Evolutionary conservation across 371 early-diverging fungal genomes (phyloP), one percentile per base, ranked within the genome.

Genomic region (Chytridium lagenaria): DNA sequence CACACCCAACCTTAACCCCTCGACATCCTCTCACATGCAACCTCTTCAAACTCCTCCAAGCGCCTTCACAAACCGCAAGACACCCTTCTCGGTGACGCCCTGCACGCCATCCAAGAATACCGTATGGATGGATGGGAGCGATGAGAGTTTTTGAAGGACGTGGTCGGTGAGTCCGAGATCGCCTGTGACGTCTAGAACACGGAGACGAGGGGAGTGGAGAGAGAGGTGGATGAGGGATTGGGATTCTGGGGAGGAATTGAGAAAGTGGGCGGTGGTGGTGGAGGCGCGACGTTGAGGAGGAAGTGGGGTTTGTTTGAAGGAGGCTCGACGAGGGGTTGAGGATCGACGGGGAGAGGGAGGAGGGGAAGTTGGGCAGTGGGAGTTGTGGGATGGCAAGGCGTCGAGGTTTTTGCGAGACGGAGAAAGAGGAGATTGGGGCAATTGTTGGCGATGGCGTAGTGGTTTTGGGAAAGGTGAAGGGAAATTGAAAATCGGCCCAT

Each of bases 401-500:
- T 7, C 26, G 30, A 16, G 23, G 30, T 28, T 10, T 71, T 38
- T 38, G 70, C 68, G n/a, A 81, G 68, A 0, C 82, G 75, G 15
- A 81, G 68, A 61, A 77, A 81, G 7, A 81, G 65, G n/a, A 81
- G 59, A n/a, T 49, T 55, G 16, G 65, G 59, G 59, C 82, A 79
- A 50, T 68, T 30, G 2, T 59, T 50, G 1, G 70, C 57, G 12
- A 81, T 59, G 28, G 76, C 74, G n/a, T 36, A 44, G 69, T 38
- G 10, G 82, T 81, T 40, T 67, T 55, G 1, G 80, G 79, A 57
- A 67, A 82, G 23, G 78, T 78, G 73, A 79, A 79, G 61, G 74
- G 39, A 63, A 82, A 82, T 23, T 55, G 65, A 66, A 82, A 77
- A 67, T 82, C 80, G n/a, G 78, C 78, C 82, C 82, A n/a, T n/a